Conservation (phyloP, 192 early-diverging fungal genomes). For the Physocladia obscura region DNA sequence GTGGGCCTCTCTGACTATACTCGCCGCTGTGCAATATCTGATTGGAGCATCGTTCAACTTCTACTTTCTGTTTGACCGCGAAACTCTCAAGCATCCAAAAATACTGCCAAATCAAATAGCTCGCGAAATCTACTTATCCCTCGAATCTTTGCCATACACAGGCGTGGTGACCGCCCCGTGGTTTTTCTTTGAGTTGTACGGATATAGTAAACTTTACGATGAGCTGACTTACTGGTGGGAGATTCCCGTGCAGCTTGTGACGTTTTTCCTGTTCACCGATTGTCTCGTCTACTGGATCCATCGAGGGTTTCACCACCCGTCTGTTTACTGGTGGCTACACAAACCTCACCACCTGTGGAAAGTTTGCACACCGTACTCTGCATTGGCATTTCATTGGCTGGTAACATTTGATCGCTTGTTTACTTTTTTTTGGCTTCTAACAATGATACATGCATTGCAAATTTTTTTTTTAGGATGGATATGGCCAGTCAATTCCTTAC, state of each 20-base stretch:
- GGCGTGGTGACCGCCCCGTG: constrained; percentile 84
- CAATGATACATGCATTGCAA: neutral
- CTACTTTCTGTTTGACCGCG: constrained; percentile 83
- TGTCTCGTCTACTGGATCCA: constrained; percentile 97
- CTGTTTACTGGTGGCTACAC: constrained; percentile 86
- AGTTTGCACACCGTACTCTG: constrained; percentile 91
- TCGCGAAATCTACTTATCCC: constrained; percentile 80
- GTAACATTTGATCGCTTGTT: too few species aligned
- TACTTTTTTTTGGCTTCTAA: neutral
- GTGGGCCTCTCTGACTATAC: constrained; percentile 68
- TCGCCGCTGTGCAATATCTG: constrained; percentile 82
- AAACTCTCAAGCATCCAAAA: constrained; percentile 90
- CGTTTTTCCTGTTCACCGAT: constrained; percentile 92
- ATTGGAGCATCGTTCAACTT: constrained; percentile 74
- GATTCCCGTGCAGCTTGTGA: constrained; percentile 58
- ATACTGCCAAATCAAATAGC: constrained; percentile 85
- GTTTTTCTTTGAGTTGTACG: constrained; percentile 87
- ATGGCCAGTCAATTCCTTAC: constrained; percentile 92
- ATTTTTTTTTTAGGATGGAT: constrained; percentile 71
- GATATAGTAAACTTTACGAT: constrained; percentile 84
- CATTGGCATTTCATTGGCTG: constrained; percentile 91
- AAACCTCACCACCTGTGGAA: constrained; percentile 88
- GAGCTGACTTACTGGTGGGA: constrained; percentile 69
- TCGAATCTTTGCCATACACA: constrained; percentile 78
- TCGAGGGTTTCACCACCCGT: constrained; percentile 86